Base-by-base conservation (phyloP, 192 early-diverging fungal genomes). In the Coemansia sp. region DNA sequence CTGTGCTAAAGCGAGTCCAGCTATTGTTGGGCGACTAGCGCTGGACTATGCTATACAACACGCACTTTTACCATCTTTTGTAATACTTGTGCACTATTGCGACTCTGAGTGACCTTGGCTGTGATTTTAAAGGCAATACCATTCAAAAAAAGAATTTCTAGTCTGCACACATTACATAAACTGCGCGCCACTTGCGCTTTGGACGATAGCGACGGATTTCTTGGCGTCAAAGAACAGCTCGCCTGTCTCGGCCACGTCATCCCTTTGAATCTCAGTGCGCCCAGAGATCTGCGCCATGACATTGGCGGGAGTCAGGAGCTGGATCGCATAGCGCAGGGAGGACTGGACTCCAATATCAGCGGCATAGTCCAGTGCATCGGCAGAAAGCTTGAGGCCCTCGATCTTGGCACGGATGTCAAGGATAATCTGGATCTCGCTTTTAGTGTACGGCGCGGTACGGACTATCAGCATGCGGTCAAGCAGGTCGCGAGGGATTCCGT, bases 381-480 rank as follows among this genome's bases (percentile, higher is more conserved):
- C 88, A 14, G 89, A 73, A 6, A 97, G 74, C 35, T 83, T 87
- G 59, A 99, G 82, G 11, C 86, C 88, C 71, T 99, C 97, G 2
- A 87, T 91, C 84, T 93, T 95, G 42, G 94, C 92, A 21, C 97
- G 90, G 61, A 96, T 97, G n/a, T 87, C 88, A 48, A 99, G 73
- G 69, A 99, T 96, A 43, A 90, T 86, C 62, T 85, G 85, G 57
- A 95, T 95, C 71, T 98, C 95, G 39, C 93, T 92, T 63, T 90
- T 73, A 7, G 90, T 92, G 82, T 99, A 98, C 3, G 97, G 95
- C 18, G 90, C 62, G 1, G 97, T 98, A 56, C 95, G 89, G 60
- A 99, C 95, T 76, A 99, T 99, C 23, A 98, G 82, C 64, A 97
- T 86, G 40, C 97, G 91, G 74, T 99, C 97, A 34, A 99, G 83